Base-by-base conservation (phyloP, 208 protist genomes). In the Crithidia acanthocephali region DNA sequence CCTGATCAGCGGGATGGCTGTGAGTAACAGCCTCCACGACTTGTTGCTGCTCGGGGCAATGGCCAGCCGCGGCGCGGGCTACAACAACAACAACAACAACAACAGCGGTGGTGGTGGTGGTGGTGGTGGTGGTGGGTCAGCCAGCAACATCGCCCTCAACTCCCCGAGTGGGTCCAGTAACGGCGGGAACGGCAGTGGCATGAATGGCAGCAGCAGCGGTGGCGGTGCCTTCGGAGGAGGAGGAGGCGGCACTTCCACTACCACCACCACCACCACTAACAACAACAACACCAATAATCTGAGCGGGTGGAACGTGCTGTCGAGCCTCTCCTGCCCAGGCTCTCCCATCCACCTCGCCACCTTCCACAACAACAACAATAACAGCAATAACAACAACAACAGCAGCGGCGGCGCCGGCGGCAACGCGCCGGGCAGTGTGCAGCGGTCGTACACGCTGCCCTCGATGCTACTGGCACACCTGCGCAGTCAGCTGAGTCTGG, bases 391-490 rank as follows among this genome's bases (percentile, higher is more conserved):
- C 23, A 11, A 6, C 28, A 7, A 2, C 15, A 20, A 18, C 25
- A 28, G 9, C 25, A n/a, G n/a, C n/a, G n/a, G n/a, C n/a, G n/a
- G n/a, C n/a, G n/a, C n/a, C n/a, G n/a, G n/a, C n/a, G n/a, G n/a
- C n/a, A n/a, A n/a, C n/a, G n/a, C n/a, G n/a, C 40, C 10, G 28
- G 27, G 33, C 10, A 13, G 40, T 28, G 48, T 57, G 42, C 51
- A 6, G 42, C 18, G 37, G 15, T 27, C 40, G 4, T 69, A 69
- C 62, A 69, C 45, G 40, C 55, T 69, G 20, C 70, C 70, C 55
- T 63, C 35, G 11, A 76, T 62, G 6, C 42, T 68, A 16, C 70
- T 75, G 20, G 48, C 45, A 2, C 53, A 48, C 6, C 53, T 53
- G 20, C 48, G 42, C 2, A 56, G 20, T 20, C 68, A 33, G 25